A percentile compares a stretch with the other conserved stretches of the same genome.
Evolutionary conservation across 768 basidiomycete genomes (phyloP).

Genomic region (Russula sp.): DNA sequence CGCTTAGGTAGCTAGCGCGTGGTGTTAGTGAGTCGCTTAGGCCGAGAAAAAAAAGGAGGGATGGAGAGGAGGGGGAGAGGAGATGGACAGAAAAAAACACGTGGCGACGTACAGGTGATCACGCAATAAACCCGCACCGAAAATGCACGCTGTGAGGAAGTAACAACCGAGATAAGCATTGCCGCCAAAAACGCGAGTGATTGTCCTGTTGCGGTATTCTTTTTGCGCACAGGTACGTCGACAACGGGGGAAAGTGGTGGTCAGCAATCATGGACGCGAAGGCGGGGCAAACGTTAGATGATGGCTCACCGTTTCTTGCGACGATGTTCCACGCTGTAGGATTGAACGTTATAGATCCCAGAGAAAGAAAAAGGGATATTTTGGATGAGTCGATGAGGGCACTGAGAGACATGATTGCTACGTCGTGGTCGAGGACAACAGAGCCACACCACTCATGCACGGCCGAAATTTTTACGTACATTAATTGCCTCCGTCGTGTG

Average conservation of each 20-base stretch:
- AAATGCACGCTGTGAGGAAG: constrained; percentile 80
- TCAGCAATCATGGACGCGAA: constrained; percentile 27
- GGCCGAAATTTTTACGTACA: constrained; percentile 7
- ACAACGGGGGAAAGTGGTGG: too few relatives aligned
- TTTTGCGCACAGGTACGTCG: neutral
- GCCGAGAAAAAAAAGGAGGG: neutral
- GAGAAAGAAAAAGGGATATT: constrained; percentile 58
- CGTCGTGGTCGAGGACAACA: constrained; percentile 13
- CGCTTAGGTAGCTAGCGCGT: constrained; percentile 63
- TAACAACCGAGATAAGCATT: constrained; percentile 78
- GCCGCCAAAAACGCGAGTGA: constrained; percentile 80
- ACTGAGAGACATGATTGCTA: constrained; percentile 35
- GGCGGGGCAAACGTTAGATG: neutral
- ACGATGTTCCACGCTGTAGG: constrained; percentile 96
- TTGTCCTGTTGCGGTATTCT: constrained; percentile 84
- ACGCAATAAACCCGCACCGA: constrained; percentile 78
- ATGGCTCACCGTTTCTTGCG: constrained; percentile 79
- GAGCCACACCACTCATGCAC: neutral
- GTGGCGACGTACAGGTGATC: constrained; percentile 69
- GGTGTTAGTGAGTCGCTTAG: neutral
- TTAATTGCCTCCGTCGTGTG: neutral
- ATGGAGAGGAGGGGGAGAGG: neutral
- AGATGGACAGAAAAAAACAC: neutral
- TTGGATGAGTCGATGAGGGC: constrained; percentile 57
- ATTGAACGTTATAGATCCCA: constrained; percentile 82